These are phyloP conservation scores for Pythium grandisporangium DNA, from an alignment of 352 stramenopile species.

Conservation along the genomic window DNA sequence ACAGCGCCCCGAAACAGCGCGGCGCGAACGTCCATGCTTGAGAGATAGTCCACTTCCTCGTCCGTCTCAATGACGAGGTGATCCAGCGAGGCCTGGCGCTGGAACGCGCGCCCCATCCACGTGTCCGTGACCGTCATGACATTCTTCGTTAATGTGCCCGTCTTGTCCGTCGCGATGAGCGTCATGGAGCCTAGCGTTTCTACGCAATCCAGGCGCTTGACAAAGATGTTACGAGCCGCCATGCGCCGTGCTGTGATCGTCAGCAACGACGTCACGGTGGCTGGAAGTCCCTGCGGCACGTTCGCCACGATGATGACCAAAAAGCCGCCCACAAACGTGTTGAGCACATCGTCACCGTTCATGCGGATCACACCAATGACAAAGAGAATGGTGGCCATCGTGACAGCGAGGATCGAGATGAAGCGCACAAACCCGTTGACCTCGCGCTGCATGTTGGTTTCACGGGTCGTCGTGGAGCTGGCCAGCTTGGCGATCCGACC, in stretches of 20 bases:
- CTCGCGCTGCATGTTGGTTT: background rate
- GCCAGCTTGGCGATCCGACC: background rate
- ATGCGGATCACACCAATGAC: constrained; percentile 19
- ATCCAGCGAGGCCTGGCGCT: no score
- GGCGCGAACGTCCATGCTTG: no score
- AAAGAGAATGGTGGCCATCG: constrained; percentile 19
- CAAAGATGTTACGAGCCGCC: no score
- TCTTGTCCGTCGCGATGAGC: constrained; percentile 89
- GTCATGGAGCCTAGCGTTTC: constrained; percentile 81
- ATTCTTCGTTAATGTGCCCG: constrained; percentile 78
- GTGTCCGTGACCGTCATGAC: constrained; percentile 36
- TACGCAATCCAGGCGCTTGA: constrained; percentile 83
- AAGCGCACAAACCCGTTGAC: background rate
- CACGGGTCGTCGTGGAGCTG: background rate
- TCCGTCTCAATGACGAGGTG: no score
- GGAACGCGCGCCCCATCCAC: no score
- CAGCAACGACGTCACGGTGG: constrained; percentile 80
- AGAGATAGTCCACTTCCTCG: no score
- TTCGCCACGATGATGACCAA: constrained; percentile 36
- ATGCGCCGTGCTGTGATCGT: constrained; percentile 65
- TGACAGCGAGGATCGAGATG: no score
- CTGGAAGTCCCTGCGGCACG: constrained; percentile 82
- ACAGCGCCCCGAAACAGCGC: no score
- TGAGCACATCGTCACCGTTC: constrained; percentile 17
- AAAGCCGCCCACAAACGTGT: constrained; percentile 29